These are phyloP conservation scores for Verticillium zaregamsianum DNA, from an alignment of 2,329 filamentous ascomycete species.

Conservation along the genomic window DNA sequence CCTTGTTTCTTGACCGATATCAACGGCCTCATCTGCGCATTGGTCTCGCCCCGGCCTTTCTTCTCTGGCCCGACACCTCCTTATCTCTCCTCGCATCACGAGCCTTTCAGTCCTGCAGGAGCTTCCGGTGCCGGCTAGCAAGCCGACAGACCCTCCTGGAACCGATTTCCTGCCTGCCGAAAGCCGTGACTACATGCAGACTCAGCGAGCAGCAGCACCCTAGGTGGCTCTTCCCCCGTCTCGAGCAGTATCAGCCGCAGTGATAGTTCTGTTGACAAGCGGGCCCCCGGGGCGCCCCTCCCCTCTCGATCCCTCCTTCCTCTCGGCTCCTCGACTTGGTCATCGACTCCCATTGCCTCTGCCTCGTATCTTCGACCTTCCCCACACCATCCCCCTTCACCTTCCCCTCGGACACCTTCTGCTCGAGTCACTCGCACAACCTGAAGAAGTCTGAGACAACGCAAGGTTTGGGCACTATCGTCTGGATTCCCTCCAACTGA, in stretches of 20 bases:
- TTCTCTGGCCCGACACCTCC: background rate
- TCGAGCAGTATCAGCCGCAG: background rate
- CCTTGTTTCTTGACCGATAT: too few species aligned
- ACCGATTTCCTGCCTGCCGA: background rate
- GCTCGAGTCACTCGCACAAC: background rate
- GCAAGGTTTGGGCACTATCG: background rate
- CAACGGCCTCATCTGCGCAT: too few species aligned
- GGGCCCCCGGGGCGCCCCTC: background rate
- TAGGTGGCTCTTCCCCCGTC: background rate
- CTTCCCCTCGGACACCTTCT: background rate
- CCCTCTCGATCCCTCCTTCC: constrained; percentile 1
- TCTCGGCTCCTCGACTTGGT: background rate
- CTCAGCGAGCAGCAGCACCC: background rate
- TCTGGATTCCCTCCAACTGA: background rate
- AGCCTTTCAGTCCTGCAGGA: background rate
- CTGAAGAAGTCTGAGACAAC: background rate
- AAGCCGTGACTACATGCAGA: background rate
- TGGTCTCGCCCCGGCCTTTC: background rate
- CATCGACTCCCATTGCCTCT: background rate
- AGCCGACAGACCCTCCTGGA: too few species aligned
- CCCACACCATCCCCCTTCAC: background rate
- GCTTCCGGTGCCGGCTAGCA: background rate
- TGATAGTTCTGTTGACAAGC: background rate
- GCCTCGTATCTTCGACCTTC: background rate
- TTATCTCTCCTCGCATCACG: background rate